Evolutionary conservation across 2,329 filamentous ascomycete species (phyloP), one percentile per base, ranked within the genome.

Genomic region (Cercospora sp.): DNA sequence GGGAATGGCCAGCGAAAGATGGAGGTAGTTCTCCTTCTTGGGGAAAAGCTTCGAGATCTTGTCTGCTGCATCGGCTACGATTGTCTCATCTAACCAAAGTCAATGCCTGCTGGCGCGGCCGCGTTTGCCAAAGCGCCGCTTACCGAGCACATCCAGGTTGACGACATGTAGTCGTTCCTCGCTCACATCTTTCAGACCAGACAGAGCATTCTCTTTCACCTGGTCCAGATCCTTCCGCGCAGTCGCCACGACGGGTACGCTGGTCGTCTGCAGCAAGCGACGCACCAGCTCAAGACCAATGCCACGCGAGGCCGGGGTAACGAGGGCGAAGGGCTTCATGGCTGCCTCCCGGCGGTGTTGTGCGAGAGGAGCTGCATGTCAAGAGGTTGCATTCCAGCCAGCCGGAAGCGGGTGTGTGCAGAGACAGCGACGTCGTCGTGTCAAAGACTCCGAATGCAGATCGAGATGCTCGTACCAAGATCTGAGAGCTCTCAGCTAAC

Each of bases 1-100:
- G 0, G 92, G 90, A 2, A 93, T 80, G 31, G 87, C 86, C 73
- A 93, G 87, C 2, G 87, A 87, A 53, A 94, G 85, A 68, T 89
- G 90, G 12, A 95, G 84, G 72, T 91, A 87, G 72, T 87, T 78
- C 8, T 78, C 79, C 55, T 77, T 78, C 60, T 74, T 74, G 5
- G 76, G 75, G 61, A 78, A 74, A 18, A 75, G 12, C 77, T 76
- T 10, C 75, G 70, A 67, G 42, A 75, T 69, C 58, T 74, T 45
- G 45, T 86, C 82, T 18, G 90, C 88, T 45, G 86, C 84, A 58
- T 80, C 74, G 45, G 81, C 79, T 67, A 95, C 86, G 39, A 86
- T 87, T 30, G 80, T 69, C 79, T 94, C 91, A 74, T 91, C 87
- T 87, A 69, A 2, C 31, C 20, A 20, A 31, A 13, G 31, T 55